These are phyloP conservation scores for Venustampulla echinocandica DNA, from an alignment of 495 filamentous ascomycete species.

Conservation along the genomic window DNA sequence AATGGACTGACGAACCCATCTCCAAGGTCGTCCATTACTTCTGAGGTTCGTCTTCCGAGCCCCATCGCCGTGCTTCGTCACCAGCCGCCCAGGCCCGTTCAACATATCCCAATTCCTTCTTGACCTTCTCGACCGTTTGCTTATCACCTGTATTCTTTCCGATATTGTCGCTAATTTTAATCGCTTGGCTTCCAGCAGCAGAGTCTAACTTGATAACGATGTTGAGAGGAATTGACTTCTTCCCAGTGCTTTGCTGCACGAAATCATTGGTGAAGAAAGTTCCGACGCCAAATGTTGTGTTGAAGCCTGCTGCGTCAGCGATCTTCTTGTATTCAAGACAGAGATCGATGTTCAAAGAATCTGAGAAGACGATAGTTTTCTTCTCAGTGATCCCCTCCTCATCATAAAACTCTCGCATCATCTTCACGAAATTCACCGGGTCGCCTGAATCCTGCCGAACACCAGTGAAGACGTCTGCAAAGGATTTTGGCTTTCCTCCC, in stretches of 20 bases:
- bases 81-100: conserved; percentile 78
- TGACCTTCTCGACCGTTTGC: conserved; percentile 70
- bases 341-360: conserved; percentile 82
- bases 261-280: conserved; percentile 97
- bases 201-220: conserved; percentile 95
- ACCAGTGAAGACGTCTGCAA: conserved; percentile 79
- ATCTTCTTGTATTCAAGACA: conserved; percentile 83
- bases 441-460: conserved; percentile 94
- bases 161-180: conserved; percentile 95
- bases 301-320: conserved; percentile 71
- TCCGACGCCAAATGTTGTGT: conserved; percentile 82
- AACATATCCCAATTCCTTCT: conserved; percentile 72
- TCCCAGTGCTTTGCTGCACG: conserved; percentile 49
- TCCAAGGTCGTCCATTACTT: conserved; percentile 5
- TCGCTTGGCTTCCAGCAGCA: conserved; percentile 68
- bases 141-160: conserved; percentile 93
- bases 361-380: conserved; percentile 96
- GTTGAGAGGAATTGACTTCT: conserved; percentile 89
- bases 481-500: conserved; percentile 36
- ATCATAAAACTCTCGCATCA: conserved; percentile 84
- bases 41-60: conserved; percentile 8
- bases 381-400: conserved; percentile 60
- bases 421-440: conserved; percentile 68
- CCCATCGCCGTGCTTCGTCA: conserved; percentile 80
- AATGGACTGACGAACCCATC: background rate